Percentiles rank a stretch among this genome's conserved stretches.
phyloP scores from a whole-genome alignment of 129 eudicot species.

The Apium graveolens region DNA sequence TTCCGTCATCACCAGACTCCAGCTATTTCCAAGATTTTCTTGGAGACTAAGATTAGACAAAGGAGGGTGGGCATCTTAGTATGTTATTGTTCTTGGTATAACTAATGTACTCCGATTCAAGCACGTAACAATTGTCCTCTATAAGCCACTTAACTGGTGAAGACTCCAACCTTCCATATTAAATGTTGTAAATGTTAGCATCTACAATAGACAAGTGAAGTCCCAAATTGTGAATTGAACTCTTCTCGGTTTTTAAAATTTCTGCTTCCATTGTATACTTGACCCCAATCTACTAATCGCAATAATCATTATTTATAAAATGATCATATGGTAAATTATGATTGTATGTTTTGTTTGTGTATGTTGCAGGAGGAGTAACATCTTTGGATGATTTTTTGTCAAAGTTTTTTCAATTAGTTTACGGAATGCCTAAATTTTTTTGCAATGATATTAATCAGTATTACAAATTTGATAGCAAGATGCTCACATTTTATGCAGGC shows the following conservation, averaged over 20 bases:
- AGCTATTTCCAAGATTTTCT: constrained; percentile 39
- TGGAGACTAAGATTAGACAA: constrained; percentile 41
- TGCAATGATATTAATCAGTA: too few species aligned
- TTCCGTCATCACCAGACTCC: constrained; percentile 54
- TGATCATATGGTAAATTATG: too few species aligned
- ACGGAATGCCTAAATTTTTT: too few species aligned
- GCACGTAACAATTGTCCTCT: constrained; percentile 58
- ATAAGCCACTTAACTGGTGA: constrained; percentile 51
- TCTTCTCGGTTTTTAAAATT: not conserved
- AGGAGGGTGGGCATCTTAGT: constrained; percentile 47
- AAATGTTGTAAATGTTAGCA: constrained; percentile 4
- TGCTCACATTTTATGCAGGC: too few species aligned
- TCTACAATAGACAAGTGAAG: not conserved
- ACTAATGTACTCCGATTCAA: constrained; percentile 49
- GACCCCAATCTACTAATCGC: not conserved
- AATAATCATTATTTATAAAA: too few species aligned
- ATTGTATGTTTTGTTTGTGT: too few species aligned
- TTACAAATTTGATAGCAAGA: too few species aligned
- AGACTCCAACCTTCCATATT: not conserved
- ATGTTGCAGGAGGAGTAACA: too few species aligned
- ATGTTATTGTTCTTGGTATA: constrained; percentile 48
- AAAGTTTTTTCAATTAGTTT: too few species aligned
- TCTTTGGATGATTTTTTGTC: too few species aligned
- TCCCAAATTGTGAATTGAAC: constrained; percentile 14
- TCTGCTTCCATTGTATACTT: not conserved